Evolutionary conservation across 441 rosid species (phyloP).

Genomic region (Lepidium campestre): DNA sequence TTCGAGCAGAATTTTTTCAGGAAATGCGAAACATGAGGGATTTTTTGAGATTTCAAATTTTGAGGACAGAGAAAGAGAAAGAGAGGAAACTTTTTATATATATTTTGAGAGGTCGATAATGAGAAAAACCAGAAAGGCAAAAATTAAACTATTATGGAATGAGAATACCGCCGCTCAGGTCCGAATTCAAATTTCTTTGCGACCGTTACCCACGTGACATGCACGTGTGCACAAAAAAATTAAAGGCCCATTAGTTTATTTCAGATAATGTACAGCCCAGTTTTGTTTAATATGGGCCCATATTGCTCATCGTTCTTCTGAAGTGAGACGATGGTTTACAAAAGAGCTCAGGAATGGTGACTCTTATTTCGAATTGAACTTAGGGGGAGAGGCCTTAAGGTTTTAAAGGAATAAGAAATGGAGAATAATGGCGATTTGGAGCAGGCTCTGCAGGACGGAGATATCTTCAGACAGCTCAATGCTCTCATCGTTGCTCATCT

Average conservation of each 20-base stretch:
- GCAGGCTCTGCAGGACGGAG: conserved; percentile 69
- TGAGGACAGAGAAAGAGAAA: conserved; percentile 8
- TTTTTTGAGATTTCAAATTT: conserved; percentile 27
- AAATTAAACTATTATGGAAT: conserved; percentile 22
- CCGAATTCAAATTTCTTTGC: conserved; percentile 47
- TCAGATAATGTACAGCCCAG: not conserved
- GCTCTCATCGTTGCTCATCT: conserved; percentile 80
- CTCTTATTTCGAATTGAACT: conserved; percentile 8
- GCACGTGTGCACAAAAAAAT: not conserved
- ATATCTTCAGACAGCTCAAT: conserved; percentile 57
- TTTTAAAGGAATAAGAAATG: conserved; percentile 22
- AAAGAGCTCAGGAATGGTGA: conserved; percentile 9
- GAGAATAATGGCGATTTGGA: conserved; percentile 46
- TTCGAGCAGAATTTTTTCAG: conserved; percentile 7
- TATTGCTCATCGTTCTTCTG: not conserved
- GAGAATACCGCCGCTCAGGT: conserved; percentile 40
- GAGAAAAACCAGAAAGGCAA: conserved; percentile 9
- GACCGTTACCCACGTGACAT: conserved; percentile 34
- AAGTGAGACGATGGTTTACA: not conserved
- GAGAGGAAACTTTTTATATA: not conserved
- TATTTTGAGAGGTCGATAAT: conserved; percentile 21
- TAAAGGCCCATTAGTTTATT: not conserved
- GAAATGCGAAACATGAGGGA: conserved; percentile 13
- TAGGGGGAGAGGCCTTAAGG: not conserved
- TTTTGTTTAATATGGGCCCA: not conserved